Base-by-base conservation (phyloP, 2,329 filamentous ascomycete genomes). In the Volutella citrinella region DNA sequence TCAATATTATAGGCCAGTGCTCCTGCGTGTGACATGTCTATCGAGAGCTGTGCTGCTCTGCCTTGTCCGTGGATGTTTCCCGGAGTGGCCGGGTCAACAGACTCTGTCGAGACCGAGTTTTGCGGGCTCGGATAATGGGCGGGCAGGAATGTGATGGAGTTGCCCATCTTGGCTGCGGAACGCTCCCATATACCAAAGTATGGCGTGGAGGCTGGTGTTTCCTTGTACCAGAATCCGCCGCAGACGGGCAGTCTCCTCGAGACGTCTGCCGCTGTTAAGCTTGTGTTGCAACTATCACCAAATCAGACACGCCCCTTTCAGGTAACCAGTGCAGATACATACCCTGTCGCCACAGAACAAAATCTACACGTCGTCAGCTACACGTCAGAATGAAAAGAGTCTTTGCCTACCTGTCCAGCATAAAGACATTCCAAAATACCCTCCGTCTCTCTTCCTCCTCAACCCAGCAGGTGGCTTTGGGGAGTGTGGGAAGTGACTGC, bases 1-100 rank as follows among this genome's bases (percentile, higher is more conserved):
- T 72, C 68, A 9, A 72, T 60, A 8, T 63, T 61, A 28, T 70
- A 71, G 2, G 68, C 66, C 38, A 70, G 70, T 0, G 65, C 66
- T 0, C 69, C 69, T 1, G 71, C 52, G 0, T 61, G 61, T 6
- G 66, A 61, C 34, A 63, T 56, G 16, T 56, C 49, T 1, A 56
- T 48, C n/a, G n/a, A n/a, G n/a, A 0, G 40, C 10, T 27, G 26
- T 15, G 19, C 19, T 17, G 12, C 25, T 19, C 8, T 17, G 15
- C 5, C 15, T 26, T 10, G 36, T 19, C 0, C 24, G 16, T 1
- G 19, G 28, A 0, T 32, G 31, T 37, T 0, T 34, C 31, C 2
- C 39, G 30, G 1, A 25, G 14, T 13, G 18, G 49, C 47, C 2
- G 40, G 20, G 7, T 48, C 45, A 2, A 27, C 31, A 5, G 27